Conservation (phyloP, 805 yeast species). For the Komagataella phaffii region DNA sequence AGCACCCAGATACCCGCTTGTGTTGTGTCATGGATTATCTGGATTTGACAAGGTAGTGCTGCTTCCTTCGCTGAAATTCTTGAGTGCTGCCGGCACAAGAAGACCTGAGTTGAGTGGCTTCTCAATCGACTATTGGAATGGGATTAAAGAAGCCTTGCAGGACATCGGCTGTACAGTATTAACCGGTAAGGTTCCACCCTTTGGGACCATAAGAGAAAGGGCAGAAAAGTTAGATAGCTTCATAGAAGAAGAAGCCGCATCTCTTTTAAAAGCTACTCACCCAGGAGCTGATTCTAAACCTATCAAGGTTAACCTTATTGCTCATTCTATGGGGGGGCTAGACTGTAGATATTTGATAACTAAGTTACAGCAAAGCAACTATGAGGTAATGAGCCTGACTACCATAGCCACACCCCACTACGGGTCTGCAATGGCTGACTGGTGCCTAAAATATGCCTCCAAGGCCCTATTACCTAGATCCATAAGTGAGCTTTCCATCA, state of each 20-base stretch:
- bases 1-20: constrained; percentile 36
- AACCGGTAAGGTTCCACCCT: constrained; percentile 72
- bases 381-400: constrained; percentile 60
- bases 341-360: constrained; percentile 71
- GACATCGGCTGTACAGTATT: constrained; percentile 53
- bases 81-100: constrained; percentile 6
- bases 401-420: constrained; percentile 83
- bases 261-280: constrained; percentile 4
- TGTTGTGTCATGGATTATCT: constrained; percentile 76
- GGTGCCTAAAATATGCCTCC: constrained; percentile 24
- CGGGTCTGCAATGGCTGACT: constrained; percentile 78
- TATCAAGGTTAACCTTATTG: constrained; percentile 56
- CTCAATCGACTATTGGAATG: constrained; percentile 68
- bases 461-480: constrained; percentile 13
- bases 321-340: constrained; percentile 92
- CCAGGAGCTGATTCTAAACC: constrained; percentile 13
- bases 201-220: constrained; percentile 60
- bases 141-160: constrained; percentile 50
- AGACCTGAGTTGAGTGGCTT: constrained; percentile 11
- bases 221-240: constrained; percentile 43
- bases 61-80: constrained; percentile 1
- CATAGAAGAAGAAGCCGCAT: constrained; percentile 17
- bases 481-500: constrained; percentile 56
- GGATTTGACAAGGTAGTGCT: constrained; percentile 54
- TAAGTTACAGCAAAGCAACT: constrained; percentile 29